phyloP scores from a whole-genome alignment of 2,329 filamentous ascomycete species.

The Delphinella strobiligena region DNA sequence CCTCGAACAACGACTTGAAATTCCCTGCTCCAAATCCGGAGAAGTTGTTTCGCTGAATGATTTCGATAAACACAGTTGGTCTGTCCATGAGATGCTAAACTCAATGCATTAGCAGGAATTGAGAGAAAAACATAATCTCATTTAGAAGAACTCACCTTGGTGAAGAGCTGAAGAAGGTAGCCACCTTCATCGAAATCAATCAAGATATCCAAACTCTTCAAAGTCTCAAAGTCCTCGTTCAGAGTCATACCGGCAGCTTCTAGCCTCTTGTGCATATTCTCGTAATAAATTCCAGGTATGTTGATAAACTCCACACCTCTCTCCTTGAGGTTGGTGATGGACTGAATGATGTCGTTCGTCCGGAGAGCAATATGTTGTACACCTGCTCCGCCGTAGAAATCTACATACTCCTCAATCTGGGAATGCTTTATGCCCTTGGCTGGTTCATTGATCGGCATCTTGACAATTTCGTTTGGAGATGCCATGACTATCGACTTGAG shows the following conservation, averaged over 20 bases:
- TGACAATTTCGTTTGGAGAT: slow-evolving; percentile 71
- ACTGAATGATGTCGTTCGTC: slow-evolving; percentile 65
- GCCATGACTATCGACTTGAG: slow-evolving; percentile 86
- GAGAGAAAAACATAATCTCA: too few relatives aligned
- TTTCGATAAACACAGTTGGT: slow-evolving; percentile 91
- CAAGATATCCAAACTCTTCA: slow-evolving; percentile 70
- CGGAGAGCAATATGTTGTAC: slow-evolving; percentile 89
- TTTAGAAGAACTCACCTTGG: slow-evolving; percentile 29
- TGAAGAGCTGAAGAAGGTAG: slow-evolving; percentile 57
- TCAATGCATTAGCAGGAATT: slow-evolving; percentile 46
- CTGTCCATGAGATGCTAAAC: slow-evolving; percentile 70
- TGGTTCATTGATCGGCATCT: slow-evolving; percentile 98
- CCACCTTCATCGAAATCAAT: slow-evolving; percentile 93
- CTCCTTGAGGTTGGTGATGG: slow-evolving; percentile 68
- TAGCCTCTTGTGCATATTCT: slow-evolving; percentile 60
- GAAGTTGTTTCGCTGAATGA: slow-evolving; percentile 86
- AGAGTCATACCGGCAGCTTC: slow-evolving; percentile 50
- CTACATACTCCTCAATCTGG: slow-evolving; percentile 80
- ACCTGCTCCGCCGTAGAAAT: slow-evolving; percentile 80
- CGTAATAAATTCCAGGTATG: slow-evolving; percentile 80
- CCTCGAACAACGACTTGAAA: slow-evolving; percentile 90
- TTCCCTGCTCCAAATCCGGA: slow-evolving; percentile 89
- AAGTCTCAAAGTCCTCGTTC: slow-evolving; percentile 65
- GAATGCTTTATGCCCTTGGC: slow-evolving; percentile 79
- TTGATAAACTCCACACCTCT: slow-evolving; percentile 87